Conservation (phyloP, 345 rosid genomes). For the Erysimum cheiranthoides region DNA sequence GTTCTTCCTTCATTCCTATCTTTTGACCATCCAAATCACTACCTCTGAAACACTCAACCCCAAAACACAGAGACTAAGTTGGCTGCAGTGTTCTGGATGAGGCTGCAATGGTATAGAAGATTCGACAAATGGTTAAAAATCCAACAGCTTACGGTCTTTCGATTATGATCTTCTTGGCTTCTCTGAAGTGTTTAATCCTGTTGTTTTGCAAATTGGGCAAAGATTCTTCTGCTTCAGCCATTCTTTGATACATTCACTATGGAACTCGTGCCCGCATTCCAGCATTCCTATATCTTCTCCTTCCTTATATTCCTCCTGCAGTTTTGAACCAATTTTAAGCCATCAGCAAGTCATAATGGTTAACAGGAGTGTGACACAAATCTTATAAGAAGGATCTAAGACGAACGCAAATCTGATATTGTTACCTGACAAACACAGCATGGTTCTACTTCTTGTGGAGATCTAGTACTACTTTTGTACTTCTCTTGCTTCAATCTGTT, state of each 20-base stretch:
- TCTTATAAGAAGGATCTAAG: background rate
- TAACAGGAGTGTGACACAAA: background rate
- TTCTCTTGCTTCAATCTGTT: conserved; percentile 56
- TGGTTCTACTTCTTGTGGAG: conserved; percentile 69
- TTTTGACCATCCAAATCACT: background rate
- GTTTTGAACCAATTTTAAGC: conserved; percentile 15
- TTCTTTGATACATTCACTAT: conserved; percentile 67
- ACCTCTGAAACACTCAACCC: conserved; percentile 25
- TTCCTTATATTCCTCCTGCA: conserved; percentile 73
- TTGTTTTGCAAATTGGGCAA: conserved; percentile 89
- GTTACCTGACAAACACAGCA: conserved; percentile 90
- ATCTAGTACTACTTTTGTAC: conserved; percentile 29
- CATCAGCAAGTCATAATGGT: background rate
- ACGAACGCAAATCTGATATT: background rate
- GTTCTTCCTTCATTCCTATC: conserved; percentile 28
- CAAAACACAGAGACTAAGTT: conserved; percentile 20
- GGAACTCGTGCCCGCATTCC: conserved; percentile 85
- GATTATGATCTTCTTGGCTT: conserved; percentile 28
- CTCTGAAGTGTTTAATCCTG: conserved; percentile 60
- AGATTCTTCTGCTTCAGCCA: conserved; percentile 85
- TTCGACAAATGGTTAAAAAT: conserved; percentile 18
- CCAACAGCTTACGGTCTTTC: conserved; percentile 14
- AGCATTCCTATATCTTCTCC: conserved; percentile 74
- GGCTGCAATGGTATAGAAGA: conserved; percentile 30
- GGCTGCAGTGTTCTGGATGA: conserved; percentile 17